Base-by-base conservation (phyloP, 1,284 basidiomycete species). In the Austroboletus rostrupii region DNA sequence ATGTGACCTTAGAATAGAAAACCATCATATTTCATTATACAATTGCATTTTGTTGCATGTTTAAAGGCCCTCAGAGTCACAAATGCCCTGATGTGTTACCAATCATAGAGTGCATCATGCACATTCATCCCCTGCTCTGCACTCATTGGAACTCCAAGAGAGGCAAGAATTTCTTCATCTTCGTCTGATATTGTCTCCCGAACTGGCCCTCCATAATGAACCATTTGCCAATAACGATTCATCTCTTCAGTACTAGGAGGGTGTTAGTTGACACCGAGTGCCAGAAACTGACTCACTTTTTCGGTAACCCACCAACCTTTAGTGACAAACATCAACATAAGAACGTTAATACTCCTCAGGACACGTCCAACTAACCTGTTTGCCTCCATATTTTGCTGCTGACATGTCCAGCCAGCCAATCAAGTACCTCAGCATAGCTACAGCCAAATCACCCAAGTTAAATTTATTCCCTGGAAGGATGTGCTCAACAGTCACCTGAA, bases 301-400 rank as follows among this genome's bases (percentile, higher is more conserved):
- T 41, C 21, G 52, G 52, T n/a, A 42, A 26, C 13, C 42, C 53
- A 21, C 50, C 52, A 9, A 53, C 23, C 52, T 53, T 10, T 53
- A 8, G 17, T n/a, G n/a, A 17, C 17, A n/a, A 12, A n/a, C 16
- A n/a, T 37, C 5, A 37, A n/a, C 17, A 17, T 17, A 14, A 17
- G n/a, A 17, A 17, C 35, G n/a, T 10, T 7, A 14, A 33, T 33
- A 33, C 2, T 35, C 16, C 16, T 8, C 11, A 33, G 5, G 32
- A 16, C 16, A n/a, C 5, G n/a, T n/a, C 9, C 33, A 17, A 37
- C 35, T 7, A 7, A 57, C 55, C 46, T 58, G 56, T 35, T 56
- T 57, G 7, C 55, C 55, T 14, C 55, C 55, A 16, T 58, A 57
- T 21, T 51, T 44, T 20, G 26, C 39, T 1, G 56, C 56, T 1